These are phyloP conservation scores for Fomitopsis palustris DNA, from an alignment of 1,284 basidiomycete genomes.

Conservation along the genomic window DNA sequence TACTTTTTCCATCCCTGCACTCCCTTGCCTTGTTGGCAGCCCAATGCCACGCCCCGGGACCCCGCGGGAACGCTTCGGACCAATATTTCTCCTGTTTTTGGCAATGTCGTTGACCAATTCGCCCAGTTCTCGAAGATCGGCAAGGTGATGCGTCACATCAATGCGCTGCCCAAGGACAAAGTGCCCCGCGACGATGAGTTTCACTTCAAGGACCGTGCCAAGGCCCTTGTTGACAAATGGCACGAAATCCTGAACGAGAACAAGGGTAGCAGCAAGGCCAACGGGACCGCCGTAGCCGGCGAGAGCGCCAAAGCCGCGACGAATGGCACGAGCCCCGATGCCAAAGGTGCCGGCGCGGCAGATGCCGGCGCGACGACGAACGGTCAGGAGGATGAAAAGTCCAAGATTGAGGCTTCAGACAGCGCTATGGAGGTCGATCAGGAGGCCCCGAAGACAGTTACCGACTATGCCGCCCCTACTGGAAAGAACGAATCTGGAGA, in stretches of 20 bases:
- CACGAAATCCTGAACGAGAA: constrained; percentile 55
- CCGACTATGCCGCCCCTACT: constrained; percentile 12
- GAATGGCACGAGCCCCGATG: constrained; percentile 18
- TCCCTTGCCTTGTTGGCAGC: constrained; percentile 16
- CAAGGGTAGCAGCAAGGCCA: constrained; percentile 30
- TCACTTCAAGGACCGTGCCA: constrained; percentile 81
- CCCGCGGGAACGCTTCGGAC: constrained; percentile 17
- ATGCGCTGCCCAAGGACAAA: constrained; percentile 57
- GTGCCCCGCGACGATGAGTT: constrained; percentile 86
- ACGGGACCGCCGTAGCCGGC: constrained; percentile 23
- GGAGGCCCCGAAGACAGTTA: constrained; percentile 13
- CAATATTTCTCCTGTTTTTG: constrained; percentile 11
- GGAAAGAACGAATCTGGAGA: constrained; percentile 2
- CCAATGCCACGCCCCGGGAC: constrained; percentile 15
- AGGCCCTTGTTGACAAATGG: constrained; percentile 73
- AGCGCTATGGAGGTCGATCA: constrained; percentile 20
- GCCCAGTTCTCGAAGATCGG: constrained; percentile 90
- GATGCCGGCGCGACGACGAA: constrained; percentile 18
- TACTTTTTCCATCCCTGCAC: not conserved
- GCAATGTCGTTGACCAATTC: constrained; percentile 16
- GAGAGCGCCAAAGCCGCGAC: constrained; percentile 15
- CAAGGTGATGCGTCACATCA: constrained; percentile 97
- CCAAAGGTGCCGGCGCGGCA: constrained; percentile 22
- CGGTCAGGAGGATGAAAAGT: constrained; percentile 22
- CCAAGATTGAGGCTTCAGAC: constrained; percentile 23